These are phyloP conservation scores for Solioccasus polychromus DNA, from an alignment of 768 basidiomycete species.

Conservation along the genomic window DNA sequence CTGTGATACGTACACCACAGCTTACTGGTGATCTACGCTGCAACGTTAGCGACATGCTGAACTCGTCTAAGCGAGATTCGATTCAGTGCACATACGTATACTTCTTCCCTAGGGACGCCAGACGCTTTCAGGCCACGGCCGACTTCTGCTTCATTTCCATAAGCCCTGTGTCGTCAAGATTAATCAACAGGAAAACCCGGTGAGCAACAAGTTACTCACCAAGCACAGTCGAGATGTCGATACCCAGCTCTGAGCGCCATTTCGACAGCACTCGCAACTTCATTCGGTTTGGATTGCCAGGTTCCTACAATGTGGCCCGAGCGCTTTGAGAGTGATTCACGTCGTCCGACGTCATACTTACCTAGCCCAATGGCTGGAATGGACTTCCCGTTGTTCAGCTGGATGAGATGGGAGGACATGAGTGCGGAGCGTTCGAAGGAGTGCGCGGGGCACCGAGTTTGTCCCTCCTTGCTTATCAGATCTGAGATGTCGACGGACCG, in stretches of 20 bases:
- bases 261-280: constrained; percentile 68
- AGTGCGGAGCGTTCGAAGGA: not conserved
- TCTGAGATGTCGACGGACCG: constrained; percentile 15
- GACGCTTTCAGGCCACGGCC: constrained; percentile 76
- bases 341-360: constrained; percentile 31
- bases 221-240: constrained; percentile 73
- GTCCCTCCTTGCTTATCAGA: not conserved
- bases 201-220: constrained; percentile 26
- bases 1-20: constrained; percentile 67
- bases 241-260: constrained; percentile 78
- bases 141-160: constrained; percentile 79
- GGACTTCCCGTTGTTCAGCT: constrained; percentile 57
- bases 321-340: not conserved
- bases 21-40: constrained; percentile 63
- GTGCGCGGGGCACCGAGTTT: not conserved
- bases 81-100: constrained; percentile 46
- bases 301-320: constrained; percentile 52
- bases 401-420: constrained; percentile 46
- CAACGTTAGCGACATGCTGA: not conserved
- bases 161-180: constrained; percentile 40
- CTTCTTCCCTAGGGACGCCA: constrained; percentile 73
- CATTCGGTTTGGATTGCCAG: constrained; percentile 75
- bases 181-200: constrained; percentile 11
- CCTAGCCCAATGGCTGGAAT: constrained; percentile 63
- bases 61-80: not conserved